A percentile compares a stretch with the other conserved stretches of the same genome.
phyloP scores from a whole-genome alignment of 495 filamentous ascomycete species.

The Neurospora sp. region DNA sequence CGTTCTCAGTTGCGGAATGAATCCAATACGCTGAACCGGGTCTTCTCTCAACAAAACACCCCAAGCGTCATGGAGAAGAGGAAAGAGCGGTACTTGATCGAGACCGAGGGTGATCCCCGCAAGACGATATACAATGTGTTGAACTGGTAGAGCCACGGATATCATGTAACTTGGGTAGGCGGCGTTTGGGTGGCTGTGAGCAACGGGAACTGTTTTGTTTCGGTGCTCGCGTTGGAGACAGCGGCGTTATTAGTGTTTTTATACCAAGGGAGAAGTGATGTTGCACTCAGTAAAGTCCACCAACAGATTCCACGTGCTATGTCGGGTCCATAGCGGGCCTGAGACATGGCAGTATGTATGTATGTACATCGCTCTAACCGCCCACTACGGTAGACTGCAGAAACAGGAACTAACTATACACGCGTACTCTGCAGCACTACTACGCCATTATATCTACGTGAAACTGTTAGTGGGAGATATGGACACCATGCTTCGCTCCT shows the following conservation, averaged over 20 bases:
- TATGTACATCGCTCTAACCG: too few species aligned
- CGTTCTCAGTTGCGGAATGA: slow-evolving; percentile 21
- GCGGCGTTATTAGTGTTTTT: neutral
- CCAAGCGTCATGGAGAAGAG: slow-evolving; percentile 23
- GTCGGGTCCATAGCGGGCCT: neutral
- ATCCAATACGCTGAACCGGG: slow-evolving; percentile 25
- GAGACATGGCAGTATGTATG: too few species aligned
- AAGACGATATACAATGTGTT: slow-evolving; percentile 29
- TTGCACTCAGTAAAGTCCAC: neutral
- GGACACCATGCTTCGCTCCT: neutral
- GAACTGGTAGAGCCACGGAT: slow-evolving; percentile 18
- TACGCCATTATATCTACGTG: neutral
- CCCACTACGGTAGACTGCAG: neutral
- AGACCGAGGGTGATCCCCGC: slow-evolving; percentile 27
- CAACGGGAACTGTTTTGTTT: neutral
- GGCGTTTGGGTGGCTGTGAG: neutral
- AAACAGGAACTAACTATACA: neutral
- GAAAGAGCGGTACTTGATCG: slow-evolving; percentile 18
- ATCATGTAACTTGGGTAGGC: neutral
- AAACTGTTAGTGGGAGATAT: neutral
- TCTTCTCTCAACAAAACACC: slow-evolving; percentile 32
- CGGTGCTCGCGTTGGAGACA: neutral
- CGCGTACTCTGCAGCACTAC: neutral
- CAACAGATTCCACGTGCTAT: neutral
- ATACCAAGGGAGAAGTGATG: neutral